Evolutionary conservation across 352 stramenopile genomes (phyloP).

Genomic region (Pythium rhizo-oryzae): DNA sequence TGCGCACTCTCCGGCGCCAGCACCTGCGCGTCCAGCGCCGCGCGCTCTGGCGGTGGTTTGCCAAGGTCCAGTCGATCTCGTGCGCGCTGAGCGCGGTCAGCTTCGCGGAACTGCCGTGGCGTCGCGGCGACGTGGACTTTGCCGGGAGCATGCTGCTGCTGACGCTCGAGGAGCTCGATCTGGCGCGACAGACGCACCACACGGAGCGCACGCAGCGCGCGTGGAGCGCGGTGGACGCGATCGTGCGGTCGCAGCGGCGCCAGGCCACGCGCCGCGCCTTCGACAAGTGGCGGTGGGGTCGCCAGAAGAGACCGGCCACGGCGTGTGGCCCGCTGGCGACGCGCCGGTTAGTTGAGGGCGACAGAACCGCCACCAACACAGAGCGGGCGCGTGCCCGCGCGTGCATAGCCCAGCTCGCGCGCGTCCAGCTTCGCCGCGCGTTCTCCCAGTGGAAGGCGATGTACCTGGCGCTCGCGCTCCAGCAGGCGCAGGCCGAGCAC

Average conservation of each 20-base stretch:
- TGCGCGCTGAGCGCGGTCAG: conserved; percentile 26
- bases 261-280: conserved; percentile 27
- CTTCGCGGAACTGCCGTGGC: conserved; percentile 33
- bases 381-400: conserved; percentile 20
- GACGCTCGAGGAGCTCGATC: conserved; percentile 36
- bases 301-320: conserved; percentile 2
- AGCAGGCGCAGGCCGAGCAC: conserved; percentile 45
- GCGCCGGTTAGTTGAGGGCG: background rate
- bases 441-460: conserved; percentile 57
- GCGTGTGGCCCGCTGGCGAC: background rate
- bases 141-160: conserved; percentile 36
- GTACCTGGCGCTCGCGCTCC: conserved; percentile 48
- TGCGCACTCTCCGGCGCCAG: conserved; percentile 32
- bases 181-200: conserved; percentile 21
- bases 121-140: conserved; percentile 11
- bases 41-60: conserved; percentile 57
- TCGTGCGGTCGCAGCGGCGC: conserved; percentile 1
- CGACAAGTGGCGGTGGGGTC: conserved; percentile 21
- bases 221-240: conserved; percentile 18
- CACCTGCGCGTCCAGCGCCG: conserved; percentile 30
- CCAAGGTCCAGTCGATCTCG: conserved; percentile 32
- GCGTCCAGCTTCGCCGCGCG: conserved; percentile 27
- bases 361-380: conserved; percentile 6
- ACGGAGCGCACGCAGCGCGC: conserved; percentile 13
- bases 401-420: conserved; percentile 31